Evolutionary conservation across 345 rosid genomes (phyloP), one percentile per base, ranked within the genome.

Genomic region (Eucalyptus marginata): DNA sequence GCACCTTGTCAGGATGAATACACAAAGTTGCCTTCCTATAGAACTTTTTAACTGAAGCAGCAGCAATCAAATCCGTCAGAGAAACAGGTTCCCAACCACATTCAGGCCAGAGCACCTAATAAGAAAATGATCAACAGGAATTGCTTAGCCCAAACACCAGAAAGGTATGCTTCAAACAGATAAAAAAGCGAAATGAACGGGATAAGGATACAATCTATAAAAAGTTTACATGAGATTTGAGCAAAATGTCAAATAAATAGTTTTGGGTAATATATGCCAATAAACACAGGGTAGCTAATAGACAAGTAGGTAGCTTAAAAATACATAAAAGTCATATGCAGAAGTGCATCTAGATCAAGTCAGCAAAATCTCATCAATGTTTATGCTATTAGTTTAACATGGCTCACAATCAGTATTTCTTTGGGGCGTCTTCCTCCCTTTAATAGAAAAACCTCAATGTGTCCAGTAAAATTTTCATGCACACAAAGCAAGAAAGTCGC

Each of bases 61-160:
- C 90, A 83, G 92, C 90, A 17, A 92, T 93, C 90, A 93, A 90
- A 87, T 93, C 93, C 2, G 93, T 93, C 91, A 93, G 87, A n/a
- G 95, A 92, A 91, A 92, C 92, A n/a, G 94, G 94, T 81, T 92
- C 94, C 95, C 95, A 93, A 89, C 95, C 94, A 52, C 95, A 90
- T 76, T 91, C 92, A 87, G 94, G 93, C 95, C 95, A 92, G 20
- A 93, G 94, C 52, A 93, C 93, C 95, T 93, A 91, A 88, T 50
- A n/a, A 58, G 40, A 46, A n/a, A 58, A 64, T 27, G 46, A 84
- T 54, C 13, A 52, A 84, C 68, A 88, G 22, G 81, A 27, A 33
- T 59, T 50, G 83, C 50, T 50, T 29, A 68, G 52, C 31, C 62
- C 17, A 11, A 50, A 3, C 47, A 58, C 27, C 27, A 54, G 83